Evolutionary conservation across 2,329 filamentous ascomycete species (phyloP).

Genomic region (Scopulariopsis brevicaulis): DNA sequence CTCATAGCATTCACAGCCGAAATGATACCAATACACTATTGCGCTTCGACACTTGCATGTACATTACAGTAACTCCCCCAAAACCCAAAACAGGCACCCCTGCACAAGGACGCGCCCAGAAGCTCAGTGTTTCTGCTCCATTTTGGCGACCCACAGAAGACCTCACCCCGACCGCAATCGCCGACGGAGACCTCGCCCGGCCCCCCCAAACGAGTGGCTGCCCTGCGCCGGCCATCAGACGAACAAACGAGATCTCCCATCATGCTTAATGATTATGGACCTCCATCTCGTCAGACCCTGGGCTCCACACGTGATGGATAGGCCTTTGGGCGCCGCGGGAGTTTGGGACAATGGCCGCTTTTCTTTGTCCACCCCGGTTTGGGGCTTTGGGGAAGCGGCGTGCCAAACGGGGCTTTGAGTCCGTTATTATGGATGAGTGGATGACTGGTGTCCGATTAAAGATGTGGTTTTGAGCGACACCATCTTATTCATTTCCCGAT

Average conservation of each 20-base stretch:
- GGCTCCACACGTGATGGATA: slow-evolving; percentile 1
- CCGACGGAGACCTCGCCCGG: neutral
- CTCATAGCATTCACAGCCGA: neutral
- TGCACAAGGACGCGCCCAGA: neutral
- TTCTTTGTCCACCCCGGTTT: neutral
- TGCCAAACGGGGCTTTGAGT: neutral
- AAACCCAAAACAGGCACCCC: neutral
- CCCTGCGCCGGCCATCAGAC: slow-evolving; percentile 3
- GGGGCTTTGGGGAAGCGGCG: neutral
- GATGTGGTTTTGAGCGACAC: no score
- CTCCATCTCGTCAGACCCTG: neutral
- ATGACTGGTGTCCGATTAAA: neutral
- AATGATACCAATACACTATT: neutral
- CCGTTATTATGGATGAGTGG: neutral
- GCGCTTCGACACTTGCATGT: neutral
- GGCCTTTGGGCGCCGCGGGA: neutral
- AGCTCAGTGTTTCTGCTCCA: neutral
- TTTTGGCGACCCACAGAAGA: neutral
- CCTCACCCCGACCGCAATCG: neutral
- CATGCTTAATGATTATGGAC: neutral
- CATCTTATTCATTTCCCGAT: neutral
- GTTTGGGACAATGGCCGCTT: neutral
- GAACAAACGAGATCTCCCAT: neutral
- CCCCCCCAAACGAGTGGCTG: slow-evolving; percentile 1
- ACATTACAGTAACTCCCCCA: neutral